Evolutionary conservation across 139 green algal species (phyloP), one percentile per base, ranked within the genome.

Genomic region (Edaphochlamys debaryana): DNA sequence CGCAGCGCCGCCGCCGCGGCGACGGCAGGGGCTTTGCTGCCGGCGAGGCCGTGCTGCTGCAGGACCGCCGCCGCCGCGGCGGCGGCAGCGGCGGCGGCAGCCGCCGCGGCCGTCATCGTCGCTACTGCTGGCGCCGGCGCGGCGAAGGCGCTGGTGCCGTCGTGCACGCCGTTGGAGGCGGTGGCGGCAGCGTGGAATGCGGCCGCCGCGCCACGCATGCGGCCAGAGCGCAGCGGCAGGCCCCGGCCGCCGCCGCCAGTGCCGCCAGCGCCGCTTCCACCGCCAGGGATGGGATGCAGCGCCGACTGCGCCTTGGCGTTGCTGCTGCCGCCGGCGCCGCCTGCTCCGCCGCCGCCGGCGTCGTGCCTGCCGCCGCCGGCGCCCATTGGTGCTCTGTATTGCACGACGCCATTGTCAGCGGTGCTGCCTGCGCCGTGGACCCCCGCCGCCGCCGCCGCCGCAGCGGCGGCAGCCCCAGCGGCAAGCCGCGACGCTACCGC

Each of bases 271-370:
- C 1, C 42, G 45, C 45, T 32, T 19, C n/a, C 69, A 32, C 69
- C 48, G 45, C 32, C 36, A 36, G 72, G 72, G 13, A 40, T 38
- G 2, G 30, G 52, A 36, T 79, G 72, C 25, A 79, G 72, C 34
- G 72, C 50, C n/a, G 72, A 79, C 52, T 79, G 42, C 20, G 72
- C 72, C 34, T 79, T 79, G 32, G 36, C n/a, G 52, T 79, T 68
- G 34, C 54, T 38, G 29, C 66, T 42, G 8, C 48, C 48, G 17
- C 3, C 56, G 25, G 22, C 23, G 1, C 25, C 23, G 30, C 60
- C 60, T 5, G 1, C 30, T 11, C 5, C 29, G 27, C 15, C 27
- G 30, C n/a, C 11, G 30, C 60, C n/a, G 60, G 9, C 60, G 5
- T 13, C 60, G 7, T 13, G n/a, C 1, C 60, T n/a, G 60, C 30